These are phyloP conservation scores for Kandelia obovata DNA, from an alignment of 345 rosid genomes.

Conservation along the genomic window DNA sequence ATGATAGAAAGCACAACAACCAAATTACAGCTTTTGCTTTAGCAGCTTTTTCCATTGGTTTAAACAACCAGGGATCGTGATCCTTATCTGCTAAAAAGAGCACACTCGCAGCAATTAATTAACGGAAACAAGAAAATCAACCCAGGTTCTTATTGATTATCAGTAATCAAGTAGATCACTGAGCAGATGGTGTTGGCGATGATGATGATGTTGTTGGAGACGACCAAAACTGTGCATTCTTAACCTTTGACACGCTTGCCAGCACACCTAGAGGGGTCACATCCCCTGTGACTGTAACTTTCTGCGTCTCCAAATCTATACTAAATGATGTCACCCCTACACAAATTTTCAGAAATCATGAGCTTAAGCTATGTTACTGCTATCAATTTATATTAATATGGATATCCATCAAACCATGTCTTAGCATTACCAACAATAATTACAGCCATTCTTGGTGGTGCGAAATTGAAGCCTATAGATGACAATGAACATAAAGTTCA, in stretches of 20 bases:
- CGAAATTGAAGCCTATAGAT: too few relatives aligned
- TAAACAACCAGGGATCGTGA: background rate
- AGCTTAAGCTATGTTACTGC: too few relatives aligned
- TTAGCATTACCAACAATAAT: background rate
- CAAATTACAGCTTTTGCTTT: background rate
- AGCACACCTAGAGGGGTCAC: conserved; percentile 52
- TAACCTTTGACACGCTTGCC: conserved; percentile 48
- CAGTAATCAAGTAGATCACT: conserved; percentile 13
- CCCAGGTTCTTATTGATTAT: background rate
- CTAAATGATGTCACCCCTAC: conserved; percentile 63
- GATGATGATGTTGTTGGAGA: conserved; percentile 21
- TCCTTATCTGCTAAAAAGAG: background rate
- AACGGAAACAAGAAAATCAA: background rate
- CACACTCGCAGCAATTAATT: background rate
- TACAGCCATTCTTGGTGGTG: too few relatives aligned
- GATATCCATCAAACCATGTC: background rate
- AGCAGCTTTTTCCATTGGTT: background rate
- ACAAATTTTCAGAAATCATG: background rate
- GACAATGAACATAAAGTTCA: too few relatives aligned
- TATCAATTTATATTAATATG: background rate
- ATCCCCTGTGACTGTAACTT: conserved; percentile 48
- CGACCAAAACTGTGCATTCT: conserved; percentile 58
- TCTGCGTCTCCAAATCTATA: conserved; percentile 49
- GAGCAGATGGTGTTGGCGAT: conserved; percentile 12
- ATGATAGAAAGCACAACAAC: background rate